Evolutionary conservation across 176 grass and related monocot genomes (phyloP).

Genomic region (Secale cereale): DNA sequence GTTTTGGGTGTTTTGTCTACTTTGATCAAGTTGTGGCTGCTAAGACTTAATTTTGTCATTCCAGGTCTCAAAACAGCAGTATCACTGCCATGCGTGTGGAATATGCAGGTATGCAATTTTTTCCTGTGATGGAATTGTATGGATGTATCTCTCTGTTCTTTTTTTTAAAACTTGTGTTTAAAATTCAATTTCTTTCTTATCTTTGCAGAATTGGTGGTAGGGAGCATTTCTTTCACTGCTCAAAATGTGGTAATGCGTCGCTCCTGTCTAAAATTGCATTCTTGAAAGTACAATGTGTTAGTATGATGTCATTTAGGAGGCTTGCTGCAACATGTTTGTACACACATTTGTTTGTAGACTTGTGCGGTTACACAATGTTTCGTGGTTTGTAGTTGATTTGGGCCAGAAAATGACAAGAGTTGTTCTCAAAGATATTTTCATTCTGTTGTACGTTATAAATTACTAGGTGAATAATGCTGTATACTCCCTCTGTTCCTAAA

Average conservation of each 20-base stretch:
- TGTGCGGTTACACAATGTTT: background rate
- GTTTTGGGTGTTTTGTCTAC: background rate
- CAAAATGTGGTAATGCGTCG: constrained; percentile 66
- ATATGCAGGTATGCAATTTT: constrained; percentile 72
- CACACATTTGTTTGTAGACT: background rate
- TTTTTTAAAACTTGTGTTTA: constrained; percentile 14
- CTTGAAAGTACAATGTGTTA: background rate
- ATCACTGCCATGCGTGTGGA: constrained; percentile 83
- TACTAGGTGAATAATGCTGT: background rate
- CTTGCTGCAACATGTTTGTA: background rate
- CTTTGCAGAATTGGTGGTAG: constrained; percentile 75
- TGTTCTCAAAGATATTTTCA: background rate
- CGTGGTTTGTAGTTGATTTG: background rate
- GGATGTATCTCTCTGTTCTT: background rate
- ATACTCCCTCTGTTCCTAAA: background rate
- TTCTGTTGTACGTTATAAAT: background rate
- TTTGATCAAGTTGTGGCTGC: background rate
- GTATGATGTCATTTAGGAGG: background rate
- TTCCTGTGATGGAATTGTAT: background rate
- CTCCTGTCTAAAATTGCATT: constrained; percentile 6
- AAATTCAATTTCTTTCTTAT: background rate
- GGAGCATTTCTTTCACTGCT: constrained; percentile 95
- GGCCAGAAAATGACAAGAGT: background rate
- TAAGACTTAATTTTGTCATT: constrained; percentile 26
- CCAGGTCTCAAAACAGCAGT: constrained; percentile 90